A percentile compares a stretch with the other conserved stretches of the same genome.
phyloP scores from a whole-genome alignment of 169 alveolate genomes.

The Neospora caninum region DNA sequence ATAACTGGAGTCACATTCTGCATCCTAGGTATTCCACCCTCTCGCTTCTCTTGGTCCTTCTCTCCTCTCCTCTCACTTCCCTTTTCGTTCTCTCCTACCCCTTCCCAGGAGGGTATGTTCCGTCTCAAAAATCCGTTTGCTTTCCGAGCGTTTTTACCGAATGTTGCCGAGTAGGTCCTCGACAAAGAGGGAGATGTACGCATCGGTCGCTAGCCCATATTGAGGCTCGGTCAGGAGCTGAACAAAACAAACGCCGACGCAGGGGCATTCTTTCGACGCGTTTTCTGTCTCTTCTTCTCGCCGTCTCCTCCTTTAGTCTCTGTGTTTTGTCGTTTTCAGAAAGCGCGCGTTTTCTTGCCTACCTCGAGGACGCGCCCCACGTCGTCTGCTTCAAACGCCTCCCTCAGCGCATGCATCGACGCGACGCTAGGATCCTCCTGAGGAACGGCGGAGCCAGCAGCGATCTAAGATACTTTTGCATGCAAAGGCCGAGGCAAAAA shows the following conservation, averaged over 20 bases:
- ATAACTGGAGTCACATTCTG: too few relatives aligned
- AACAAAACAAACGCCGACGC: not conserved
- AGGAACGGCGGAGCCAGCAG: not conserved
- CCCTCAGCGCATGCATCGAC: conserved; percentile 10
- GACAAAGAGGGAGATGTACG: not conserved
- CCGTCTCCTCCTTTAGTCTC: not conserved
- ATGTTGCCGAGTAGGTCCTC: not conserved
- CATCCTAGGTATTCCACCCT: too few relatives aligned
- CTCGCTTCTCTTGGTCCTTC: not conserved
- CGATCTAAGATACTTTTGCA: not conserved
- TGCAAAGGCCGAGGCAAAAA: not conserved
- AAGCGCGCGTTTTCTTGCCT: not conserved
- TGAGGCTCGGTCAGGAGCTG: not conserved
- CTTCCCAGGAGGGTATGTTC: not conserved
- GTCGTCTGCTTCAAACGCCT: not conserved
- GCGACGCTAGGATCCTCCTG: conserved; percentile 18
- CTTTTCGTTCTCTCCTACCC: not conserved
- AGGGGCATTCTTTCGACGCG: too few relatives aligned
- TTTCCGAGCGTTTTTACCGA: not conserved
- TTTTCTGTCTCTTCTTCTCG: not conserved
- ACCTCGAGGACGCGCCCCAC: not conserved
- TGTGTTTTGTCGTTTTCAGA: not conserved
- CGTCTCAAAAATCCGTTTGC: too few relatives aligned
- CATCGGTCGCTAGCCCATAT: not conserved
- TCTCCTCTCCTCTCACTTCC: not conserved